Conservation (phyloP, 2,329 filamentous ascomycete genomes). For the Claviceps fusiformis region DNA sequence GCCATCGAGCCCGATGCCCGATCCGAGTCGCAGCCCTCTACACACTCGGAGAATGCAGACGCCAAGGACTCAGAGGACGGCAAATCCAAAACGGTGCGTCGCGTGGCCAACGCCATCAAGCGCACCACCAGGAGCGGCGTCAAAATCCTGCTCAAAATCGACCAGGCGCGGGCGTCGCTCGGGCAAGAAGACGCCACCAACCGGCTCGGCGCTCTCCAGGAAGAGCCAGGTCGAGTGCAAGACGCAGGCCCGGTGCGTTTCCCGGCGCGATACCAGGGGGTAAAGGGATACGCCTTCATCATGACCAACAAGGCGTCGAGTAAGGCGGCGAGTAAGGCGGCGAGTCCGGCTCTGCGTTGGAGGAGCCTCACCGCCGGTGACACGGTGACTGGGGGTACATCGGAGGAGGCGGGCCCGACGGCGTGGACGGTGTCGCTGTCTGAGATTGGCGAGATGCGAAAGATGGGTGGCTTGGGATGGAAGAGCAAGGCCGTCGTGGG, state of each 20-base stretch:
- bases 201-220: slow-evolving; percentile 20
- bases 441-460: slow-evolving; percentile 61
- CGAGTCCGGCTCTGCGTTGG: slow-evolving; percentile 54
- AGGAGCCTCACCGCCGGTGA: slow-evolving; percentile 34
- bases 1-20: neutral
- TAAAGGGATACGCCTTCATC: slow-evolving; percentile 60
- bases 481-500: slow-evolving; percentile 73
- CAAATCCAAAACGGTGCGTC: slow-evolving; percentile 24
- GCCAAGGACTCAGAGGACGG: neutral
- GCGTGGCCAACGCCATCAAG: slow-evolving; percentile 52
- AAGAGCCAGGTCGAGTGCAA: neutral
- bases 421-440: slow-evolving; percentile 57
- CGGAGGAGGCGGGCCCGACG: neutral
- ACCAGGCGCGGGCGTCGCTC: slow-evolving; percentile 54
- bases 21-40: neutral
- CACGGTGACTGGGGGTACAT: neutral
- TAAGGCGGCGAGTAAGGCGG: slow-evolving; percentile 38
- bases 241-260: slow-evolving; percentile 65
- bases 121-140: slow-evolving; percentile 56
- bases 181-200: slow-evolving; percentile 48
- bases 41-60: neutral
- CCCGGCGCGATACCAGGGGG: slow-evolving; percentile 54
- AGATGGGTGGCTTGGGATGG: slow-evolving; percentile 72
- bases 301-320: slow-evolving; percentile 47
- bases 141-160: slow-evolving; percentile 57